Conservation (phyloP, 2,329 filamentous ascomycete species). For the Tolypocladium tropicale region DNA sequence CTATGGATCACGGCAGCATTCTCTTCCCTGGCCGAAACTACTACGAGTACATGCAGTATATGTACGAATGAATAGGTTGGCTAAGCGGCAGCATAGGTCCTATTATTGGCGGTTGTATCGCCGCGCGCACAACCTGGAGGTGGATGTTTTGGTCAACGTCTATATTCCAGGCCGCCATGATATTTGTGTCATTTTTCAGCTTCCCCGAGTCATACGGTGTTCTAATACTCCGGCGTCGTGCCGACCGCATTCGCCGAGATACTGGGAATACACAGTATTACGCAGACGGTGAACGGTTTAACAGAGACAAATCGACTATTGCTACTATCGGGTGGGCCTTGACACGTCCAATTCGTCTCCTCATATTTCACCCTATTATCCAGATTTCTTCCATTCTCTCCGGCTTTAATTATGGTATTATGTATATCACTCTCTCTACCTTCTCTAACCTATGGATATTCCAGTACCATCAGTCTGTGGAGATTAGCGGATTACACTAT, state of each 20-base stretch:
- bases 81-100: conserved; percentile 8
- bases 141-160: conserved; percentile 37
- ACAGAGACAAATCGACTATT: conserved; percentile 16
- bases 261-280: conserved; percentile 20
- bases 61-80: neutral
- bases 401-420: conserved; percentile 49
- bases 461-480: conserved; percentile 43
- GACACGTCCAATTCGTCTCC: conserved; percentile 43
- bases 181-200: conserved; percentile 17
- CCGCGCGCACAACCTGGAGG: conserved; percentile 24
- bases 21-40: too few species aligned
- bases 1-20: neutral
- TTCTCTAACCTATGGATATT: conserved; percentile 48
- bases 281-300: conserved; percentile 25
- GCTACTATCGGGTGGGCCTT: conserved; percentile 24
- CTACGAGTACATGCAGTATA: neutral
- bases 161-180: conserved; percentile 27
- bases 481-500: conserved; percentile 54
- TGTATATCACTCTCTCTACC: conserved; percentile 54
- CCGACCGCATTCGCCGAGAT: conserved; percentile 18
- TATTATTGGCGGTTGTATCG: conserved; percentile 29
- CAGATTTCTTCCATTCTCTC: conserved; percentile 44
- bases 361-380: conserved; percentile 50
- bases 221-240: conserved; percentile 22
- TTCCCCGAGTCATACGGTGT: conserved; percentile 29